A percentile compares a stretch with the other conserved stretches of the same genome.
Evolutionary conservation across 345 rosid species (phyloP).

Genomic region (Jatropha curcas): DNA sequence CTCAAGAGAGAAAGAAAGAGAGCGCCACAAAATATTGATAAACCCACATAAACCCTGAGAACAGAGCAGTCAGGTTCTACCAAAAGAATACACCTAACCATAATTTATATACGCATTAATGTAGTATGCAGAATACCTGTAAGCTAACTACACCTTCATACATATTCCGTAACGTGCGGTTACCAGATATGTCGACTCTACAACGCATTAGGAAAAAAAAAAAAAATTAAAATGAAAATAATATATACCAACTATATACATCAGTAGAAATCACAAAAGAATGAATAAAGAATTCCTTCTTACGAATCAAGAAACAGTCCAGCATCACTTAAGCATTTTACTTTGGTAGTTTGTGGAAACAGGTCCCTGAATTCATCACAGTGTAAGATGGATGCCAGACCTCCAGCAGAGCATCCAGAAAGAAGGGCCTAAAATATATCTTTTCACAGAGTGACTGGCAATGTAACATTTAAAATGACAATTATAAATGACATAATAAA

Average conservation of each 20-base stretch:
- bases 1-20: not conserved
- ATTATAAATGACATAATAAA: not conserved
- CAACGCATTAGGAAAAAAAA: not conserved
- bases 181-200: constrained; percentile 32
- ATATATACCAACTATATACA: not conserved
- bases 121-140: constrained; percentile 18
- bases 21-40: not conserved
- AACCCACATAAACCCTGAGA: not conserved
- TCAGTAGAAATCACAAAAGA: not conserved
- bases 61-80: not conserved
- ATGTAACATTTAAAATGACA: not conserved
- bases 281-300: constrained; percentile 3
- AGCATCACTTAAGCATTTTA: constrained; percentile 39
- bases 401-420: constrained; percentile 43
- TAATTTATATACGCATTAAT: not conserved
- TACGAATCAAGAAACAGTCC: constrained; percentile 36
- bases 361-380: constrained; percentile 33
- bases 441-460: not conserved
- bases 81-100: not conserved
- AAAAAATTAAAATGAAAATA: not conserved
- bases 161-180: constrained; percentile 24
- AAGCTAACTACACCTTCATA: constrained; percentile 32
- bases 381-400: constrained; percentile 34
- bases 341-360: constrained; percentile 31
- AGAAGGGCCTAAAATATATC: constrained; percentile 29